Evolutionary conservation across 805 yeast species (phyloP), one percentile per base, ranked within the genome.

Genomic region (Metschnikowia dekortorum): DNA sequence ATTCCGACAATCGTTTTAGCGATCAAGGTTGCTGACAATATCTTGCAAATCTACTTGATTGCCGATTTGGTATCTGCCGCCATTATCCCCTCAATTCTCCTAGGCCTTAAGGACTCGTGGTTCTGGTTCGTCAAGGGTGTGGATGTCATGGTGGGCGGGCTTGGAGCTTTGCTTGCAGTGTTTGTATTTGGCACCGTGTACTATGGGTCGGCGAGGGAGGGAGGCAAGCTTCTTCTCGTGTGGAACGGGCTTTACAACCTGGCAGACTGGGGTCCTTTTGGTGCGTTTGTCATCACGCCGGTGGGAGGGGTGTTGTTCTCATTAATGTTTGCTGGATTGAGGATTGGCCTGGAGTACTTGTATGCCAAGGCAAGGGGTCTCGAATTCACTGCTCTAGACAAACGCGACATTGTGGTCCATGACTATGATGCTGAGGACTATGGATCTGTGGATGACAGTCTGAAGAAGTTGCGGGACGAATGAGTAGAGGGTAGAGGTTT

Each of bases 281-380:
- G 96, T 26, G 96, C 97, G 1, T 91, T 91, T 68, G 92, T 87
- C 6, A 87, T 85, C 54, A 94, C 97, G 1, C 97, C 97, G 6
- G 75, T 84, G 38, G 95, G 92, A 29, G 89, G 92, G 9, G 55
- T 90, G 2, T 53, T 85, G 6, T 71, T 84, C 53, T 83, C 87
- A 2, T 66, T 80, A 11, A 59, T 73, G 30, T 73, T 76, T 40
- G 76, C 86, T 29, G 83, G 61, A 3, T 26, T 74, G 13, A 76
- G 94, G 67, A 63, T 80, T 34, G 50, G 62, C 1, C 52, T 58
- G 13, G 53, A 56, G 32, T 75, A 65, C 49, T 30, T 67, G 4
- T 63, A 65, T 44, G 60, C 76, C 32, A 70, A 62, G 46, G 29
- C 65, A 10, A 70, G 62, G 0, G 75, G 76, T 9, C 59, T 56